phyloP scores from a whole-genome alignment of 768 basidiomycete genomes.

The Lactarius sanguifluus region DNA sequence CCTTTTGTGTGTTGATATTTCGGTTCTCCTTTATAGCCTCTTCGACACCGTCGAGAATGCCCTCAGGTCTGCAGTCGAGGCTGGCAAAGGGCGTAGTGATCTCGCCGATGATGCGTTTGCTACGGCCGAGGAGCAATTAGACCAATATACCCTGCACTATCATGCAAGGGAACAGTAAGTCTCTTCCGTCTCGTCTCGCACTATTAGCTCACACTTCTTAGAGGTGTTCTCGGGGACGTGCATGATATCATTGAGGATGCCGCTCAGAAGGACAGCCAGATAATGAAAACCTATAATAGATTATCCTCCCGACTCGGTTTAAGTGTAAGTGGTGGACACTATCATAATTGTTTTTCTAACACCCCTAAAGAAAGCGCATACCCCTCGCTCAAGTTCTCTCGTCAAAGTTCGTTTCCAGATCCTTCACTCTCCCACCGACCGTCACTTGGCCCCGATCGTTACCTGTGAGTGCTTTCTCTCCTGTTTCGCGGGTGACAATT shows the following conservation, averaged over 20 bases:
- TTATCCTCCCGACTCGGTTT: conserved; percentile 22
- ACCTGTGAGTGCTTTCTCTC: conserved; percentile 11
- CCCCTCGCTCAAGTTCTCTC: conserved; percentile 11
- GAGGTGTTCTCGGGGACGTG: conserved; percentile 23
- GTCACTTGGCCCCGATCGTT: conserved; percentile 18
- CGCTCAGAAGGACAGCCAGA: conserved; percentile 24
- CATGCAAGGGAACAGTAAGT: conserved; percentile 23
- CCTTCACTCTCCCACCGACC: conserved; percentile 21
- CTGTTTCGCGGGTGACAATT: neutral
- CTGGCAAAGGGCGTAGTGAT: conserved; percentile 21
- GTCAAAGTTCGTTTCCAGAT: conserved; percentile 25
- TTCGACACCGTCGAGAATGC: conserved; percentile 23
- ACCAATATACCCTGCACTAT: conserved; percentile 18
- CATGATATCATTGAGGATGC: conserved; percentile 27
- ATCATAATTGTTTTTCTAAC: neutral
- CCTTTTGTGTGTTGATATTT: neutral
- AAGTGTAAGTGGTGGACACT: conserved; percentile 5
- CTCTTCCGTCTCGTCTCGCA: neutral
- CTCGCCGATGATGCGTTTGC: conserved; percentile 21
- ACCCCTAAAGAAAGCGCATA: conserved; percentile 9
- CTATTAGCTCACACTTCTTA: neutral
- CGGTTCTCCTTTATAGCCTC: conserved; percentile 10
- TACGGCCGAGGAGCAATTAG: conserved; percentile 21
- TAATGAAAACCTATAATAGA: conserved; percentile 24
- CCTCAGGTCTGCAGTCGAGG: conserved; percentile 21